Conservation (phyloP, 257 asterid genomes). For the Nyctanthes arbortristis region DNA sequence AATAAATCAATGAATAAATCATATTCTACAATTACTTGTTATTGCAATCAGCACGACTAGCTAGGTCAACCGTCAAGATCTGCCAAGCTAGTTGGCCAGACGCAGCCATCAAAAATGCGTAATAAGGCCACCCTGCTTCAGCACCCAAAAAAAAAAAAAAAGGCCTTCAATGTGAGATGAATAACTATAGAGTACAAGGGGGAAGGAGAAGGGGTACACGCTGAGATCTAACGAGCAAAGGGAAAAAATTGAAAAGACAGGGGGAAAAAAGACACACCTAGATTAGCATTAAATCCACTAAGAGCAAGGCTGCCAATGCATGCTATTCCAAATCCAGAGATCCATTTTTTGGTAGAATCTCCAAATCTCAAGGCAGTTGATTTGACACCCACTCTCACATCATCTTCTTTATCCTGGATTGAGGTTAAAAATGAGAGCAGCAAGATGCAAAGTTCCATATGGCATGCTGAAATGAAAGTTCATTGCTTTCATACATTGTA, state of each 20-base stretch:
- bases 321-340: conserved; percentile 75
- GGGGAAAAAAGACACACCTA: conserved; percentile 40
- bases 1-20: neutral
- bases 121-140: conserved; percentile 76
- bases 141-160: conserved; percentile 19
- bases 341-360: conserved; percentile 77
- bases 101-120: conserved; percentile 56
- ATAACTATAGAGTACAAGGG: neutral
- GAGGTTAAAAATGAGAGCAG: neutral
- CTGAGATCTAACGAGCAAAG: no score
- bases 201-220: neutral
- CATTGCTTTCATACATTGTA: neutral
- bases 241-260: neutral
- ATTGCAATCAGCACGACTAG: conserved; percentile 75
- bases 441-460: neutral
- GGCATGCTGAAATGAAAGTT: neutral
- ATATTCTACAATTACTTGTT: conserved; percentile 48
- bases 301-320: conserved; percentile 74
- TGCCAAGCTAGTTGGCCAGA: conserved; percentile 85
- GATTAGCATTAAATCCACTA: conserved; percentile 68
- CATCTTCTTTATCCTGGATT: conserved; percentile 85
- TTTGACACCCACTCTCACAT: conserved; percentile 78
- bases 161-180: conserved; percentile 3
- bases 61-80: conserved; percentile 68
- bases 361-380: conserved; percentile 92